These are phyloP conservation scores for Rubia tinctorum DNA, from an alignment of 305 asterid genomes.

Conservation along the genomic window DNA sequence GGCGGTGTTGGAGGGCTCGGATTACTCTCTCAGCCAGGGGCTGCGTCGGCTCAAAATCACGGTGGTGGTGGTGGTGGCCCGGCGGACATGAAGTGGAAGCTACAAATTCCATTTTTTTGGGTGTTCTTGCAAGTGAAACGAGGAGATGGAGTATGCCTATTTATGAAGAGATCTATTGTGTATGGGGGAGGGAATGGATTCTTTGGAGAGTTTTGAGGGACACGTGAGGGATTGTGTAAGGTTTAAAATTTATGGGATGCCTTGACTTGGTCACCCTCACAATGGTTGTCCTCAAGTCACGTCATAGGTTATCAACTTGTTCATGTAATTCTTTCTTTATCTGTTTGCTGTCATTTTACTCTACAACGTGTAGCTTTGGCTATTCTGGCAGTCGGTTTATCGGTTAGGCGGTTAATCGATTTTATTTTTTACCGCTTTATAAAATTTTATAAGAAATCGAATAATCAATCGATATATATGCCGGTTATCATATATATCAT, in stretches of 20 bases:
- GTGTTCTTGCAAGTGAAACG: background rate
- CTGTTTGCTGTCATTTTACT: too few species aligned
- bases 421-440: too few species aligned
- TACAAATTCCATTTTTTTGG: conserved; percentile 45
- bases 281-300: conserved; percentile 49
- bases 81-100: conserved; percentile 53
- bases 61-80: conserved; percentile 29
- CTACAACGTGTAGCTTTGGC: too few species aligned
- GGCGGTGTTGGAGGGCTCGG: conserved; percentile 82
- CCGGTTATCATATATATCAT: too few species aligned
- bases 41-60: conserved; percentile 34
- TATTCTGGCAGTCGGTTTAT: too few species aligned
- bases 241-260: conserved; percentile 7
- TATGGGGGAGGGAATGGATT: too few species aligned
- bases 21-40: conserved; percentile 60
- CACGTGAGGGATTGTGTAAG: conserved; percentile 74
- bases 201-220: conserved; percentile 40
- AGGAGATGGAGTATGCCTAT: background rate
- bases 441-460: too few species aligned
- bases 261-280: conserved; percentile 16
- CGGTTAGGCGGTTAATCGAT: too few species aligned
- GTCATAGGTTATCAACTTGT: conserved; percentile 18
- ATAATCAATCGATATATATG: too few species aligned
- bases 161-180: background rate
- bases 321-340: background rate